Evolutionary conservation across 2,329 filamentous ascomycete species (phyloP), one percentile per base, ranked within the genome.

Genomic region (Gnomoniopsis smithogilvyi): DNA sequence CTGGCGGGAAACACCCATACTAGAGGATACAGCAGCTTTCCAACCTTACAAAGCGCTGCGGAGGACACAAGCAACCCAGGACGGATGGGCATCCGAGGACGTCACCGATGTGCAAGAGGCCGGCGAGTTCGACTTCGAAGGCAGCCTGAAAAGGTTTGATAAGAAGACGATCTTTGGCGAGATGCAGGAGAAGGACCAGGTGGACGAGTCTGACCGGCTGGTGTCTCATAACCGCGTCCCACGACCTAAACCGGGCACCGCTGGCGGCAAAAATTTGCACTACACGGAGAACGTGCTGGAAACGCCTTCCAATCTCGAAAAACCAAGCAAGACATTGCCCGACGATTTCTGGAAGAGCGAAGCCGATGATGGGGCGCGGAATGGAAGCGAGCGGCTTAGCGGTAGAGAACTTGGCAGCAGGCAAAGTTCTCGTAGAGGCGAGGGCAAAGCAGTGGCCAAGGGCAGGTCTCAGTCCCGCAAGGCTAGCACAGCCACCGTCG

Each of bases 81-180:
- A 92, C 70, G 94, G 92, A 3, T 98, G 94, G 93, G 92, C 91
- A 3, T 97, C 94, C 0, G 95, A 97, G 70, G 94, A 98, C 68
- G 93, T 94, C 22, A 97, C 92, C 0, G 95, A 98, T 70, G 91
- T 95, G 22, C 91, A 94, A 74, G 94, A 96, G 70, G 84, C 95
- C 79, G 91, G 90, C 12, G 95, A 98, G 62, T 98, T 98, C 67
- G 94, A 98, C 72, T 98, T 98, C 68, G 88, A 91, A 67, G 87
- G 86, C 56, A 92, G 92, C 64, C 80, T 98, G 34, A 93, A 91
- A 50, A 96, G 96, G 69, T 98, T 98, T 67, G 93, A 98, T 77
- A 98, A 98, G 76, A 86, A 89, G 58, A 88, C 87, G 1, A 86
- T 98, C 10, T 99, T 99, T 70, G 90, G 94, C 64, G 89, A 97